Evolutionary conservation across 805 yeast species (phyloP).

Genomic region (Saccharomyces paradoxus): DNA sequence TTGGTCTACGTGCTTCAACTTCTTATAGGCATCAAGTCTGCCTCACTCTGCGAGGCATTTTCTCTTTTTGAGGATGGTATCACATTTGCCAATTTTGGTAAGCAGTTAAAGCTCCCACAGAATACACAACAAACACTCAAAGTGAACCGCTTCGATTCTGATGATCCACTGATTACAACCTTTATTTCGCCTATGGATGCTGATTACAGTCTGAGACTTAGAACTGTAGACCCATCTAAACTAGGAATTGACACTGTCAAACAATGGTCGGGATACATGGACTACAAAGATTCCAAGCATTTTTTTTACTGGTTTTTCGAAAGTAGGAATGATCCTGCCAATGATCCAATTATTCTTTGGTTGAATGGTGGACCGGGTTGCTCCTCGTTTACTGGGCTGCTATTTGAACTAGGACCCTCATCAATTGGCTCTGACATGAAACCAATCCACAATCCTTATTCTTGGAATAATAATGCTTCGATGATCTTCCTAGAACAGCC

Average conservation of each 20-base stretch:
- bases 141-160: background rate
- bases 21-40: background rate
- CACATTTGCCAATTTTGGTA: conserved; percentile 4
- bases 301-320: conserved; percentile 93
- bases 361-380: conserved; percentile 97
- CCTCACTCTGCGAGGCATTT: background rate
- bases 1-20: background rate
- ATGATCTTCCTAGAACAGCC: conserved; percentile 93
- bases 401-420: conserved; percentile 89
- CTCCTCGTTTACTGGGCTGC: conserved; percentile 80
- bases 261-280: conserved; percentile 80
- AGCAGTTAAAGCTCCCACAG: conserved; percentile 4
- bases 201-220: conserved; percentile 20
- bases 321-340: conserved; percentile 77
- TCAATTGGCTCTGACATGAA: conserved; percentile 54
- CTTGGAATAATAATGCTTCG: conserved; percentile 89
- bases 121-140: conserved; percentile 5
- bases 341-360: conserved; percentile 82
- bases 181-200: conserved; percentile 10
- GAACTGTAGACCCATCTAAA: conserved; percentile 19
- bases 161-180: background rate
- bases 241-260: conserved; percentile 74
- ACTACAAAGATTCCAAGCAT: conserved; percentile 68
- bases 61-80: conserved; percentile 7
- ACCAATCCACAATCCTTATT: conserved; percentile 70